A percentile compares a stretch with the other conserved stretches of the same genome.
Conservation (phyloP, 257 asterid genomes). For the Solanum virginianum region DNA sequence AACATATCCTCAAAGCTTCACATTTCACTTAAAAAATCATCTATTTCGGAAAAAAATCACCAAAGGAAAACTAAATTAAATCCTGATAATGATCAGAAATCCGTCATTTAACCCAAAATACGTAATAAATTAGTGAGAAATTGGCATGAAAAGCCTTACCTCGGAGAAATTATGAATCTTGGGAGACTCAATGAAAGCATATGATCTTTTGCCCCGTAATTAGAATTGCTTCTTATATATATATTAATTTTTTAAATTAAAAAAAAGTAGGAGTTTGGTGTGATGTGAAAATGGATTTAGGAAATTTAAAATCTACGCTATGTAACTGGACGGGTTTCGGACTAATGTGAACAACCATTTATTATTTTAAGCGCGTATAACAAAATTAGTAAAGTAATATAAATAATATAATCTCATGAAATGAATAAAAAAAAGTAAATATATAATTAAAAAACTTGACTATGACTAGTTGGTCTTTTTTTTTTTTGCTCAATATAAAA, state of each 20-base stretch:
- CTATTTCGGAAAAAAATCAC: background rate
- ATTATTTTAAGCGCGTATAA: too few species aligned
- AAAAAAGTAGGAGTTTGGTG: background rate
- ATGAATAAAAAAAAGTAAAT: too few species aligned
- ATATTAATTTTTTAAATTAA: background rate
- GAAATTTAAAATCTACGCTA: background rate
- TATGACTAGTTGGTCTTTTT: background rate
- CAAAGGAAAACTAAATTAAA: background rate
- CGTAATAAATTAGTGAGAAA: background rate
- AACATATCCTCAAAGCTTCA: background rate
- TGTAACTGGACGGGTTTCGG: background rate
- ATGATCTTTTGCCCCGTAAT: background rate
- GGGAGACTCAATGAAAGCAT: conserved; percentile 12
- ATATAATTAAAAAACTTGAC: too few species aligned
- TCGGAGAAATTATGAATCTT: conserved; percentile 3
- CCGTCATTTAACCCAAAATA: background rate
- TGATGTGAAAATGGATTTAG: background rate
- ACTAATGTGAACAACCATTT: background rate
- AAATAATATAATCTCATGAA: too few species aligned
- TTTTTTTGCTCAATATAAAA: background rate
- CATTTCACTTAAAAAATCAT: background rate
- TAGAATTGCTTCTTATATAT: background rate
- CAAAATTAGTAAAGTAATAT: too few species aligned
- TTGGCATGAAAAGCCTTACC: conserved; percentile 18
- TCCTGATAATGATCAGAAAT: background rate